These are phyloP conservation scores for Jacaranda copaia DNA, from an alignment of 257 asterid species.

Conservation along the genomic window DNA sequence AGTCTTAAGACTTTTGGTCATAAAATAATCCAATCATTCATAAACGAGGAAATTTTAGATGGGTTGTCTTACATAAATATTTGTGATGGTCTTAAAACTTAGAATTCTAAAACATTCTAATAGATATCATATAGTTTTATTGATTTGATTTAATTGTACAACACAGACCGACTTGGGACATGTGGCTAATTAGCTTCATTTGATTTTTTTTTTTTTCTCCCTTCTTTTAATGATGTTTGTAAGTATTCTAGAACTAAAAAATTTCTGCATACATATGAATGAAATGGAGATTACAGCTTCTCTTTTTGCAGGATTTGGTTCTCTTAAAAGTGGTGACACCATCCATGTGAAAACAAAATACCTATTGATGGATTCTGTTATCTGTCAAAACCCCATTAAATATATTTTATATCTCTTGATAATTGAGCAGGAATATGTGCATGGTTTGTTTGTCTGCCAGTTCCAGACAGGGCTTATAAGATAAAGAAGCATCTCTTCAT, in stretches of 20 bases:
- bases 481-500: conserved; percentile 26
- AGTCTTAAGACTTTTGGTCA: background rate
- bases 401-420: background rate
- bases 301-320: conserved; percentile 26
- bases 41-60: background rate
- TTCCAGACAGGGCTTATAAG: conserved; percentile 22
- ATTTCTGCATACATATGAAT: background rate
- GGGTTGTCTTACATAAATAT: too few species aligned
- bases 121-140: too few species aligned
- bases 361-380: background rate
- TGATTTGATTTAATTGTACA: too few species aligned
- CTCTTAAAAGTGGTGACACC: conserved; percentile 10
- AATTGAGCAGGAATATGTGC: conserved; percentile 8
- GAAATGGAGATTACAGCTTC: background rate
- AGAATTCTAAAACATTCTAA: too few species aligned
- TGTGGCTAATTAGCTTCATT: too few species aligned
- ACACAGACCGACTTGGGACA: too few species aligned
- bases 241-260: background rate
- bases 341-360: background rate
- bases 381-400: background rate
- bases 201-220: background rate
- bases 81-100: too few species aligned
- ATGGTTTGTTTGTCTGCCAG: conserved; percentile 30
- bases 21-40: background rate
- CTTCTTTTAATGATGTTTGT: background rate